Evolutionary conservation across 2,329 filamentous ascomycete genomes (phyloP).

Genomic region (Periconia macrospinosa): DNA sequence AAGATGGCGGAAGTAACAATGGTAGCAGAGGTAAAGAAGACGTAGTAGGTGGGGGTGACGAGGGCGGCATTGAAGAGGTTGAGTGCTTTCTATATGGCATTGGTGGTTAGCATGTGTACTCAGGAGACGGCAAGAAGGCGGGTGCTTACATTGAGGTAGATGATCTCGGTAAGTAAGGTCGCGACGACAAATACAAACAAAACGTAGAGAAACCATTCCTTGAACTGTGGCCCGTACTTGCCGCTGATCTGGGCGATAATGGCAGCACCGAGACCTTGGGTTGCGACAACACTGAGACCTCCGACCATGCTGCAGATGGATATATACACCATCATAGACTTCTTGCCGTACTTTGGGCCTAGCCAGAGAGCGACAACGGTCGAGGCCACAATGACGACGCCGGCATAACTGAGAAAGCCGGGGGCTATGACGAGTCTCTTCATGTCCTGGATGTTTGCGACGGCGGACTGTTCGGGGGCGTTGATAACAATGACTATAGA

Average conservation of each 20-base stretch:
- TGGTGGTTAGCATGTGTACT: constrained; percentile 36
- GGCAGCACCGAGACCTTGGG: constrained; percentile 87
- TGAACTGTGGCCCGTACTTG: constrained; percentile 74
- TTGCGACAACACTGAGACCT: constrained; percentile 90
- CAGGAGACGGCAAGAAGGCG: background rate
- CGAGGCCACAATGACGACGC: constrained; percentile 76
- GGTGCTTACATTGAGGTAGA: constrained; percentile 85
- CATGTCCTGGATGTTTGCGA: constrained; percentile 89
- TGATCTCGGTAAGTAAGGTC: constrained; percentile 91
- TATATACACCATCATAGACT: constrained; percentile 96
- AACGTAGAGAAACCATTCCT: constrained; percentile 96
- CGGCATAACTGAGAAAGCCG: constrained; percentile 82
- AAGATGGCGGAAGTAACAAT: constrained; percentile 92
- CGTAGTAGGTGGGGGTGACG: constrained; percentile 97
- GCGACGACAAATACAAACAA: constrained; percentile 84
- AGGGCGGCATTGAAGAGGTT: constrained; percentile 96
- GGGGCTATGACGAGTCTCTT: constrained; percentile 82
- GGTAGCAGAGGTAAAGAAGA: constrained; percentile 94
- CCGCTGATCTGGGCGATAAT: constrained; percentile 85
- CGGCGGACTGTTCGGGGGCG: constrained; percentile 82
- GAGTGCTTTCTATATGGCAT: constrained; percentile 81
- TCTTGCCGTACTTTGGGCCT: constrained; percentile 88
- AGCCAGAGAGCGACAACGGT: constrained; percentile 74
- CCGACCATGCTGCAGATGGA: constrained; percentile 95
- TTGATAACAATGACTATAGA: constrained; percentile 94